Evolutionary conservation across 2,329 filamentous ascomycete genomes (phyloP).

Genomic region (Ceratocystis ficicola): DNA sequence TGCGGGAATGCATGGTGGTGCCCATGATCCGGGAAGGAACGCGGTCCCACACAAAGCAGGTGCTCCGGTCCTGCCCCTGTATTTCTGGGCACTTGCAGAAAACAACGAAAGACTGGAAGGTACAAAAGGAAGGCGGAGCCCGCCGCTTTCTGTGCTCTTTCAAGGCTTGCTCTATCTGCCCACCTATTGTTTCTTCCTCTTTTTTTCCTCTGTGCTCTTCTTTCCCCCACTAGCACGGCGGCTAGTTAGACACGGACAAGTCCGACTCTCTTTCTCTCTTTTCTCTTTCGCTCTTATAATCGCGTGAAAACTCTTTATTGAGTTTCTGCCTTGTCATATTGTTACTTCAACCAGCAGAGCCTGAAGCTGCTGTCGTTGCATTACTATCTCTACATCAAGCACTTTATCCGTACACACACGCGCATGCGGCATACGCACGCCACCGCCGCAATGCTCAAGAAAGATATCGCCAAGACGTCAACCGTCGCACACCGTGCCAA

Average conservation of each 20-base stretch:
- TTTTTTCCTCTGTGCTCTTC: not conserved
- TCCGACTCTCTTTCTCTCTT: not conserved
- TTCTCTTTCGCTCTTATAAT: not conserved
- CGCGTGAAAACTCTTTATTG: not conserved
- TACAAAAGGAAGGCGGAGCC: slow-evolving; percentile 11
- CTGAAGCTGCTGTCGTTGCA: not conserved
- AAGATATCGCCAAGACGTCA: slow-evolving; percentile 9
- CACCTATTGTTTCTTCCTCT: not conserved
- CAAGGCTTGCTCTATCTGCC: no score
- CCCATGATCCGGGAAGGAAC: slow-evolving; percentile 8
- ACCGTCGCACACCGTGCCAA: slow-evolving; percentile 7
- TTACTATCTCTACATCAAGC: not conserved
- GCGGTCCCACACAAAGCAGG: slow-evolving; percentile 4
- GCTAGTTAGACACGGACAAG: no score
- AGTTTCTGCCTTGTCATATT: not conserved
- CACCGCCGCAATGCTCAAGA: not conserved
- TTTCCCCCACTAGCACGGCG: not conserved
- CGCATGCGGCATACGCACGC: not conserved
- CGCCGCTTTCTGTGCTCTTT: not conserved
- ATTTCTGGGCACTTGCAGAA: not conserved
- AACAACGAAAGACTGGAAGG: not conserved
- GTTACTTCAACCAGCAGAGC: not conserved
- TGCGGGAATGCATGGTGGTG: slow-evolving; percentile 8
- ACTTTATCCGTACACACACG: not conserved
- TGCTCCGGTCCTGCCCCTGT: not conserved